Evolutionary conservation across 495 filamentous ascomycete genomes (phyloP).

Genomic region (Podospora pseudopauciseta): DNA sequence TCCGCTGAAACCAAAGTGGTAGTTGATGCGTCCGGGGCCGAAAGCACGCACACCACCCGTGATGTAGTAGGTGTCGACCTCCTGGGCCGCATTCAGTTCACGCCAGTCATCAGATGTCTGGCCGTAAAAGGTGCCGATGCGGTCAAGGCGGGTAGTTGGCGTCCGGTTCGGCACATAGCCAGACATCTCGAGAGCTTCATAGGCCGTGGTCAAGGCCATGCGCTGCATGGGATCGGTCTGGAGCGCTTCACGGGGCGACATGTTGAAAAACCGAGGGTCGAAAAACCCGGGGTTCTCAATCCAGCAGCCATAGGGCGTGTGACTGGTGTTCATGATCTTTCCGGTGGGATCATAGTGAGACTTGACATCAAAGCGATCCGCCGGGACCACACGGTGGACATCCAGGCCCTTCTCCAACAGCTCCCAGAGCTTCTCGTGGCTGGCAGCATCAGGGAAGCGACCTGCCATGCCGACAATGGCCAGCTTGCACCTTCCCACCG

Average conservation of each 20-base stretch:
- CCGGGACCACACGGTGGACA: conserved; percentile 58
- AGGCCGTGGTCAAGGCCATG: conserved; percentile 76
- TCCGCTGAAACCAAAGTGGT: conserved; percentile 81
- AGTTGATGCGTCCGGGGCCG: conserved; percentile 81
- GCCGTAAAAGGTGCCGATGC: conserved; percentile 89
- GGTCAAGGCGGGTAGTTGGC: conserved; percentile 74
- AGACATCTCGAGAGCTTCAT: conserved; percentile 88
- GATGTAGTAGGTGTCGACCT: conserved; percentile 92
- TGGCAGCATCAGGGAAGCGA: conserved; percentile 66
- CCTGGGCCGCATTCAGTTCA: conserved; percentile 84
- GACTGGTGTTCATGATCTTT: conserved; percentile 71
- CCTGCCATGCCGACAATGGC: conserved; percentile 78
- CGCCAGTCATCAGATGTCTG: conserved; percentile 91
- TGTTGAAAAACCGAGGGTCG: conserved; percentile 89
- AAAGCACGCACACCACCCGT: conserved; percentile 87
- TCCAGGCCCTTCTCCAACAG: conserved; percentile 63
- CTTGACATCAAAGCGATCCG: conserved; percentile 74
- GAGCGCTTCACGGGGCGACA: conserved; percentile 86
- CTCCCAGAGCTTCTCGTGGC: conserved; percentile 67
- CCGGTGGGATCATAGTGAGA: conserved; percentile 74
- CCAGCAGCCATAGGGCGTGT: conserved; percentile 85
- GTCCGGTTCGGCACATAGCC: conserved; percentile 86
- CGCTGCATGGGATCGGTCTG: conserved; percentile 90
- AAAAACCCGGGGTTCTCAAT: conserved; percentile 83
- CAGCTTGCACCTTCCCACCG: conserved; percentile 43